A percentile compares a stretch with the other conserved stretches of the same genome.
These are phyloP conservation scores for Podaxis mareebaensis DNA, from an alignment of 768 basidiomycete species.

Conservation along the genomic window DNA sequence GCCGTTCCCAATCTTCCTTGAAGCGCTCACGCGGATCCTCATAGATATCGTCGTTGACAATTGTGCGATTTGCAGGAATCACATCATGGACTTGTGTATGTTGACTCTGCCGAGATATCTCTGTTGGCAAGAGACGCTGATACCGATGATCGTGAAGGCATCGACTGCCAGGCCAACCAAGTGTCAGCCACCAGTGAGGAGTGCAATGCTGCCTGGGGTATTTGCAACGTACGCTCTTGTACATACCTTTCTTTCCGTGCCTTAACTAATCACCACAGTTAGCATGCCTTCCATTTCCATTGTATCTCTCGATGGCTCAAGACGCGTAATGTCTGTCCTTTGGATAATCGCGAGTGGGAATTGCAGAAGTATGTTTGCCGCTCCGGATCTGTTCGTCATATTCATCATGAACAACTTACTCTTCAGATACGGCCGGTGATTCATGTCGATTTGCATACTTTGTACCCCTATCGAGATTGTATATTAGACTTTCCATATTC, in stretches of 20 bases:
- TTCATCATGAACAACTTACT: conserved; percentile 9
- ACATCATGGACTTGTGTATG: conserved; percentile 99
- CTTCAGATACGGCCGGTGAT: conserved; percentile 43
- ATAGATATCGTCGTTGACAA: conserved; percentile 98
- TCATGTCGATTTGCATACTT: neutral
- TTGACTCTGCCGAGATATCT: conserved; percentile 12
- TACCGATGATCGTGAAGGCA: conserved; percentile 58
- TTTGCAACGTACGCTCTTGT: conserved; percentile 78
- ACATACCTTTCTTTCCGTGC: neutral
- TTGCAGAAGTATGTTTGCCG: conserved; percentile 79
- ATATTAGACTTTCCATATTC: conserved; percentile 6
- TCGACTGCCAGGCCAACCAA: conserved; percentile 99
- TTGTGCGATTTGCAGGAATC: conserved; percentile 99
- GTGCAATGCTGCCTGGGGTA: conserved; percentile 98
- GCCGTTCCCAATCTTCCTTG: neutral
- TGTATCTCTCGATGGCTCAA: conserved; percentile 99
- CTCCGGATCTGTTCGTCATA: neutral
- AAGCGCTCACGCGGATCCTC: conserved; percentile 17
- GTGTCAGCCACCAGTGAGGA: conserved; percentile 96
- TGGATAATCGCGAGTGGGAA: conserved; percentile 97
- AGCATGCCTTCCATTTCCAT: conserved; percentile 99
- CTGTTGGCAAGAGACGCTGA: neutral
- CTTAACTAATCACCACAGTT: conserved; percentile 1
- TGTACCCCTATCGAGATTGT: conserved; percentile 1
- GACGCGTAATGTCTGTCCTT: conserved; percentile 92